Percentiles rank a stretch among this genome's conserved stretches.
These are phyloP conservation scores for Hygrocybe punicea DNA, from an alignment of 768 basidiomycete species.

Conservation along the genomic window DNA sequence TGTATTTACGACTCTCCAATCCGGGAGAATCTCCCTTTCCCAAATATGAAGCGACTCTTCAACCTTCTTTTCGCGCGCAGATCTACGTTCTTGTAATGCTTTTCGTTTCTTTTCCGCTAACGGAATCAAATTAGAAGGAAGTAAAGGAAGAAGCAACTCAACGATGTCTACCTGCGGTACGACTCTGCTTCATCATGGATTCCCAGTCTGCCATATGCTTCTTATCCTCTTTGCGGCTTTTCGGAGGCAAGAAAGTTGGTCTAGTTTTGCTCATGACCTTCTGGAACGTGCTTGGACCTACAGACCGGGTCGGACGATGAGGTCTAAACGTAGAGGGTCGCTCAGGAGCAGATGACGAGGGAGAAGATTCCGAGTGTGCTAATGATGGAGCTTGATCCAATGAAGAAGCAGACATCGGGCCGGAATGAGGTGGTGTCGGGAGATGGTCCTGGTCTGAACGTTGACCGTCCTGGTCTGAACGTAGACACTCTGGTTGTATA, in stretches of 20 bases:
- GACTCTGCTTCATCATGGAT: conserved; percentile 81
- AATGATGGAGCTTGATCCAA: conserved; percentile 17
- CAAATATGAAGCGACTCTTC: conserved; percentile 70
- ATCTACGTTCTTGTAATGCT: conserved; percentile 58
- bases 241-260: conserved; percentile 84
- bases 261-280: conserved; percentile 81
- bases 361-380: conserved; percentile 17
- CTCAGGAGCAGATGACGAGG: conserved; percentile 32
- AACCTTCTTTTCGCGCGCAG: conserved; percentile 60
- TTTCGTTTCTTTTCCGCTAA: conserved; percentile 53
- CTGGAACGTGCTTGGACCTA: conserved; percentile 69
- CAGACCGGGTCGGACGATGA: conserved; percentile 49
- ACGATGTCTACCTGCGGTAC: conserved; percentile 55
- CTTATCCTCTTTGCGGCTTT: conserved; percentile 67
- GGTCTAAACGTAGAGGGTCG: conserved; percentile 16
- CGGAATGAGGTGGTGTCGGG: conserved; percentile 21
- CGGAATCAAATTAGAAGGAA: conserved; percentile 4
- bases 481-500: conserved; percentile 4
- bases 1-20: conserved; percentile 74
- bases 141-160: conserved; percentile 2
- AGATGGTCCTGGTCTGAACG: conserved; percentile 10
- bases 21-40: conserved; percentile 77
- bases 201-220: conserved; percentile 87
- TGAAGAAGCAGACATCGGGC: conserved; percentile 17
- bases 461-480: conserved; percentile 11